Percentiles rank a stretch among this genome's conserved stretches.
phyloP scores from a whole-genome alignment of 202 grass and related monocot species.

The Zizania palustris region DNA sequence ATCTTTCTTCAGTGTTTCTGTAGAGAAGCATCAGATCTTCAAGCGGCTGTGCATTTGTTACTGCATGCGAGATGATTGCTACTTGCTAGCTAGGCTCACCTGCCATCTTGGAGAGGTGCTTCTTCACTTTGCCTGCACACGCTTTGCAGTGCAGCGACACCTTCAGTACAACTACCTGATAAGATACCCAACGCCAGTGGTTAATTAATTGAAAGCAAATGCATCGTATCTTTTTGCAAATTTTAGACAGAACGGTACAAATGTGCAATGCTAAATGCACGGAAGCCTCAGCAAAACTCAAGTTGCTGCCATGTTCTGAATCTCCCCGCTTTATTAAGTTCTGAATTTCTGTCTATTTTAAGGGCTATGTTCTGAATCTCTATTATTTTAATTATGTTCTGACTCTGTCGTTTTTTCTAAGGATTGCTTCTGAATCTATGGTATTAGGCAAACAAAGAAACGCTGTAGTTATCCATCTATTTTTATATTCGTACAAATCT shows the following conservation, averaged over 20 bases:
- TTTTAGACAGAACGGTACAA: neutral
- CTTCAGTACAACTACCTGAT: conserved; percentile 75
- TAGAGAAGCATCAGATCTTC: conserved; percentile 27
- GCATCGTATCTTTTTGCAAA: conserved; percentile 5
- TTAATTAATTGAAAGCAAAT: conserved; percentile 31
- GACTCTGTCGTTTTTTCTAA: neutral
- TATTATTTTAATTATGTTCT: neutral
- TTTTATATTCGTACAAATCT: conserved; percentile 1
- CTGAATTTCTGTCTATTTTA: too few relatives aligned
- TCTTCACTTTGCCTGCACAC: conserved; percentile 87
- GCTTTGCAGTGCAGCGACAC: conserved; percentile 92
- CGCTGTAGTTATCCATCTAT: neutral
- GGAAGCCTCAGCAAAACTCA: neutral
- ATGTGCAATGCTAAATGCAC: neutral
- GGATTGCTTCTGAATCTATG: neutral
- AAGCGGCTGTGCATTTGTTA: neutral
- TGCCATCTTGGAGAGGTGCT: conserved; percentile 96
- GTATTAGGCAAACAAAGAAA: neutral
- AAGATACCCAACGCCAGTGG: conserved; percentile 12
- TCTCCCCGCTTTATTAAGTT: too few relatives aligned
- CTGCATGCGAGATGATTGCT: neutral
- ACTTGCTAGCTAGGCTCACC: conserved; percentile 40
- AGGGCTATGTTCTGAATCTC: neutral
- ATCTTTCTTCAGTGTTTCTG: neutral
- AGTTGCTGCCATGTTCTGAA: neutral